These are phyloP conservation scores for Penicillium occitanis DNA, from an alignment of 2,329 filamentous ascomycete genomes.

Conservation along the genomic window DNA sequence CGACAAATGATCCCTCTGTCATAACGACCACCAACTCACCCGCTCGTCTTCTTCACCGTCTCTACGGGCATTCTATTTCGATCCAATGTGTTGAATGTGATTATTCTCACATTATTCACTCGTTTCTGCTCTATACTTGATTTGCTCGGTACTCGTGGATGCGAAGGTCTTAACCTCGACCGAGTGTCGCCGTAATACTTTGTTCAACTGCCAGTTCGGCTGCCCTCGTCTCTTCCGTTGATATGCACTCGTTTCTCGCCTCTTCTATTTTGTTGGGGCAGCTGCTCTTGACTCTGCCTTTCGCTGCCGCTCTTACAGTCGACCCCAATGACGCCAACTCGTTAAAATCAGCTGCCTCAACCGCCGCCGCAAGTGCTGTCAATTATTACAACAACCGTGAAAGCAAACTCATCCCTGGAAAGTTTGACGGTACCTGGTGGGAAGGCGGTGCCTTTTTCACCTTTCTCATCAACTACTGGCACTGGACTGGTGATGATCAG, in stretches of 20 bases:
- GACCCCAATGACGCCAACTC: slow-evolving; percentile 31
- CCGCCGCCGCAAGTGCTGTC: slow-evolving; percentile 42
- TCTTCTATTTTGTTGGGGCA: background rate
- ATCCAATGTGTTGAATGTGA: background rate
- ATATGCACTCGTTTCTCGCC: slow-evolving; percentile 17
- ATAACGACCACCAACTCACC: background rate
- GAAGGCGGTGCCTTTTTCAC: slow-evolving; percentile 67
- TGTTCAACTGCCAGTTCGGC: background rate
- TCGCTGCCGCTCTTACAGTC: slow-evolving; percentile 21
- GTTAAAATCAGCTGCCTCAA: slow-evolving; percentile 37
- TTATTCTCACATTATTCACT: background rate
- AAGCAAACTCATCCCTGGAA: slow-evolving; percentile 44
- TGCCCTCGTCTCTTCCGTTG: background rate
- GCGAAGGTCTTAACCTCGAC: background rate
- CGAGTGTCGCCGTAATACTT: background rate
- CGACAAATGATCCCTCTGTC: background rate
- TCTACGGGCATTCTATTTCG: background rate
- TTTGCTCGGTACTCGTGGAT: background rate
- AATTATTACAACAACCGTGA: slow-evolving; percentile 39
- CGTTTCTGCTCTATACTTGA: background rate
- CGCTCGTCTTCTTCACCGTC: background rate
- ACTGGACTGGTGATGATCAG: slow-evolving; percentile 68
- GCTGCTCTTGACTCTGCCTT: slow-evolving; percentile 9
- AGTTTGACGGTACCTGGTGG: slow-evolving; percentile 57
- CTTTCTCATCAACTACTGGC: slow-evolving; percentile 76